A percentile compares a stretch with the other conserved stretches of the same genome.
These are phyloP conservation scores for Triadica sebifera DNA, from an alignment of 345 rosid species.

Conservation along the genomic window DNA sequence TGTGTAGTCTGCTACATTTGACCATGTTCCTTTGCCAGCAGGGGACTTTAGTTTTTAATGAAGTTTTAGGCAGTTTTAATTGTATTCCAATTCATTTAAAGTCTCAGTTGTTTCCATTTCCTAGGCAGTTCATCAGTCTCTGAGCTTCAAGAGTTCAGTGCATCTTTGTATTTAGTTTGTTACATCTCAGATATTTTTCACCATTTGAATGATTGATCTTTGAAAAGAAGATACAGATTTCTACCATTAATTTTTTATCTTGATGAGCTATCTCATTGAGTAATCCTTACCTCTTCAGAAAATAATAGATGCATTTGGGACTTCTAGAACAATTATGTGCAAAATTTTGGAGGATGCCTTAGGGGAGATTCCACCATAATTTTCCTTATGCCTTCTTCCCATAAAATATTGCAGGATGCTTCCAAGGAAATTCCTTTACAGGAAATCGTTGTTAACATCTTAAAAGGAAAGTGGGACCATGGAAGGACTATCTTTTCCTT, in stretches of 20 bases:
- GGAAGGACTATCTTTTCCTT: conserved; percentile 77
- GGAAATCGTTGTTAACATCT: conserved; percentile 55
- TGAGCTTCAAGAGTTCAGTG: not conserved
- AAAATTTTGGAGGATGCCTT: not conserved
- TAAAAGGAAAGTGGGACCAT: conserved; percentile 84
- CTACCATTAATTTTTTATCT: not conserved
- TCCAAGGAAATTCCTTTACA: conserved; percentile 47
- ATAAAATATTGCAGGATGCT: conserved; percentile 46
- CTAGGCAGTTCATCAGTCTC: not conserved
- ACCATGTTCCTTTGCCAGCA: not conserved
- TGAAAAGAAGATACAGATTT: not conserved
- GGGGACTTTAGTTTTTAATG: not conserved
- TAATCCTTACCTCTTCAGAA: not conserved
- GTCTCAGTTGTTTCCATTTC: not conserved
- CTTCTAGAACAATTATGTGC: not conserved
- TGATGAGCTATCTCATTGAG: not conserved
- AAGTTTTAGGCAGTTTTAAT: not conserved
- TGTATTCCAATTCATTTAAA: not conserved
- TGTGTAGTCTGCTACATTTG: not conserved
- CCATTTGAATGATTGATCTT: not conserved
- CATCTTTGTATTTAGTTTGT: not conserved
- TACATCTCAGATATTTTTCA: not conserved
- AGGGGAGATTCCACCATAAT: not conserved
- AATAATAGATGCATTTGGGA: not conserved
- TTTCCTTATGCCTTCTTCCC: conserved; percentile 1